Conservation (phyloP, 192 early-diverging fungal species). For the Obelidium mucronatum region DNA sequence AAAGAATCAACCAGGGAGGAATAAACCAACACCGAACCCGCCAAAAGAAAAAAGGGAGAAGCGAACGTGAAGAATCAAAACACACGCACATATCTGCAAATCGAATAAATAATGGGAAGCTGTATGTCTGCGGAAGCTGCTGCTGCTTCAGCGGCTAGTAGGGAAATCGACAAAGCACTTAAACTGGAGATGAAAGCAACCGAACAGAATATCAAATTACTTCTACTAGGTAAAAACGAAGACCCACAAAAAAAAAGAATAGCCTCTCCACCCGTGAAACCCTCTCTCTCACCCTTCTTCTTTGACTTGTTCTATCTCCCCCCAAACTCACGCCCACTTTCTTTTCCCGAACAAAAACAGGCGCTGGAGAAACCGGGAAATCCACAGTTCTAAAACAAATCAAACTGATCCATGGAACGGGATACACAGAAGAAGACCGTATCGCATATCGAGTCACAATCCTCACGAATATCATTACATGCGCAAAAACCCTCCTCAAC, state of each 20-base stretch:
- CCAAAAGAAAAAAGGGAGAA: too few relatives aligned
- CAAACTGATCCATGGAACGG: conserved; percentile 49
- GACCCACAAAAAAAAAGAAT: neutral
- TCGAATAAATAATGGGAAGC: too few relatives aligned
- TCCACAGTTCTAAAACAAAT: conserved; percentile 58
- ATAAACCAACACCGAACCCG: too few relatives aligned
- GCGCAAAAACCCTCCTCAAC: conserved; percentile 45
- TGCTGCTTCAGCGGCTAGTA: conserved; percentile 34
- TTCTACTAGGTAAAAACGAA: conserved; percentile 40
- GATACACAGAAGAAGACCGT: conserved; percentile 46
- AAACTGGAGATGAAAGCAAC: conserved; percentile 34
- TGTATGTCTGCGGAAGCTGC: conserved; percentile 44
- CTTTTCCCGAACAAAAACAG: conserved; percentile 22
- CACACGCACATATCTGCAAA: too few relatives aligned
- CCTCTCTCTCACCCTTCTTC: neutral
- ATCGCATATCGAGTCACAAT: conserved; percentile 43
- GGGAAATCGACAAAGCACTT: conserved; percentile 43
- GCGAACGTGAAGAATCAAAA: too few relatives aligned
- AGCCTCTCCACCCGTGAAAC: neutral
- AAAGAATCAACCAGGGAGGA: too few relatives aligned
- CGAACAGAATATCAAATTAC: conserved; percentile 47
- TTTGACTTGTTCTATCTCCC: neutral
- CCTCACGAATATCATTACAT: conserved; percentile 47
- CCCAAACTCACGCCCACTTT: too few relatives aligned
- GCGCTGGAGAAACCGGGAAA: conserved; percentile 57